A percentile compares a stretch with the other conserved stretches of the same genome.
Evolutionary conservation across 1,284 basidiomycete species (phyloP).

Genomic region (Austroboletus novae-zelandiae): DNA sequence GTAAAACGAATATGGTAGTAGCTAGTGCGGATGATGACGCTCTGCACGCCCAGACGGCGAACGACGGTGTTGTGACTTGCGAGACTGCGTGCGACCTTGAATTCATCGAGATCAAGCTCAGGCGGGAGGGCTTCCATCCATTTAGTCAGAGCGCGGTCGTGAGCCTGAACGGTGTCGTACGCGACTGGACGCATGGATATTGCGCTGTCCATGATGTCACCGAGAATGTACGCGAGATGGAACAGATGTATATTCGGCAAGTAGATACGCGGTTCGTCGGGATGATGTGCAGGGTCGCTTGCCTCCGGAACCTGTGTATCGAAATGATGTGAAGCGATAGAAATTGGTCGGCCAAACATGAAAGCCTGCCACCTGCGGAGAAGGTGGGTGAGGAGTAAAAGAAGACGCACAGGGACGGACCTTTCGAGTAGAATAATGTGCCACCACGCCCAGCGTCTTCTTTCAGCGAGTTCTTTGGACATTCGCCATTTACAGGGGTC

Average conservation of each 20-base stretch:
- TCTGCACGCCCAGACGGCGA: conserved; percentile 69
- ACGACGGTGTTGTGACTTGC: conserved; percentile 53
- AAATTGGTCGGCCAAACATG: conserved; percentile 75
- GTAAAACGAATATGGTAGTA: conserved; percentile 81
- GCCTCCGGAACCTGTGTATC: conserved; percentile 71
- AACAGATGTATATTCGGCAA: conserved; percentile 73
- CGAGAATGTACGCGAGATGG: conserved; percentile 69
- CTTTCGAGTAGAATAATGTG: conserved; percentile 75
- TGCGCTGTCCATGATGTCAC: conserved; percentile 80
- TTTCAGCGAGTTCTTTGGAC: conserved; percentile 63
- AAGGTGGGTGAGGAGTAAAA: conserved; percentile 14
- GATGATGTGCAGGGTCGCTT: conserved; percentile 57
- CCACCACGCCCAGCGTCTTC: conserved; percentile 84
- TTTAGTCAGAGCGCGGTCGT: conserved; percentile 61
- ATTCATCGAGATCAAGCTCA: conserved; percentile 74
- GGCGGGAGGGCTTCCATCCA: conserved; percentile 72
- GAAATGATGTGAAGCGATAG: conserved; percentile 74
- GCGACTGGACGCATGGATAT: conserved; percentile 71
- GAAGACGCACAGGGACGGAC: conserved; percentile 36
- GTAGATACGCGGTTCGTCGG: conserved; percentile 57
- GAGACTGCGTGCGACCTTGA: conserved; percentile 63
- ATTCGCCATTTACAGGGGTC: conserved; percentile 75
- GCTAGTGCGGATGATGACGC: conserved; percentile 70
- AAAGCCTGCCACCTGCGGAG: conserved; percentile 73
- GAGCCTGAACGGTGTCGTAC: conserved; percentile 68